phyloP scores from a whole-genome alignment of 306 rosid genomes.

The Quercus cerris region DNA sequence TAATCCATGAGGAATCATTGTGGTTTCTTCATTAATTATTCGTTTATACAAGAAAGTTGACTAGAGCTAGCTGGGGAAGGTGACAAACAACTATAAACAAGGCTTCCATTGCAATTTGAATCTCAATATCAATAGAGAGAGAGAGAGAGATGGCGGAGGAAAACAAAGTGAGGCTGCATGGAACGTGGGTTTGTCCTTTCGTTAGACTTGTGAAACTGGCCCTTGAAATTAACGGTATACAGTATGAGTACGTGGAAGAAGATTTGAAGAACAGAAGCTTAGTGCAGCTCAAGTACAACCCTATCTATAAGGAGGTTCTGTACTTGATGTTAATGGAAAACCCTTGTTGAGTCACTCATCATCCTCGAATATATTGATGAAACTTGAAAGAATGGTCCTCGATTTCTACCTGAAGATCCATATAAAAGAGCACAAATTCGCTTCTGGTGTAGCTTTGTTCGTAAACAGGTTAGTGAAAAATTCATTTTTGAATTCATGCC shows the following conservation, averaged over 20 bases:
- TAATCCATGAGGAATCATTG: neutral
- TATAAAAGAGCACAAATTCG: too few species aligned
- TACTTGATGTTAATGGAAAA: too few species aligned
- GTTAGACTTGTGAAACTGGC: slow-evolving; percentile 30
- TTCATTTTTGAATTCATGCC: too few species aligned
- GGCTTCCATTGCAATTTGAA: neutral
- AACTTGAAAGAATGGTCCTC: too few species aligned
- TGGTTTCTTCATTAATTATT: neutral
- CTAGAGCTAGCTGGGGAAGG: too few species aligned
- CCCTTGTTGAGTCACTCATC: neutral
- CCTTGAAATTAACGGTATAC: slow-evolving; percentile 31
- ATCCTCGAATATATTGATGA: too few species aligned
- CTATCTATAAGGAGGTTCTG: too few species aligned
- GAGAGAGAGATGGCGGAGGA: slow-evolving; percentile 23
- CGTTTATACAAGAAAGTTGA: neutral
- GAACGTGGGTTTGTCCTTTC: slow-evolving; percentile 34
- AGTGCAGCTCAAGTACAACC: too few species aligned
- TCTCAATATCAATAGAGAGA: neutral
- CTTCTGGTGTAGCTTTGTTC: too few species aligned
- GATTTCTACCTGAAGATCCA: too few species aligned
- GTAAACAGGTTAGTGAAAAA: too few species aligned
- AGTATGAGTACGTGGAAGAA: slow-evolving; percentile 36
- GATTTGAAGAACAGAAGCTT: slow-evolving; percentile 11
- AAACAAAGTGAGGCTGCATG: slow-evolving; percentile 30
- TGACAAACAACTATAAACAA: neutral